Evolutionary conservation across 139 green algal species (phyloP), one percentile per base, ranked within the genome.

Genomic region (Mychonastes homosphaera): DNA sequence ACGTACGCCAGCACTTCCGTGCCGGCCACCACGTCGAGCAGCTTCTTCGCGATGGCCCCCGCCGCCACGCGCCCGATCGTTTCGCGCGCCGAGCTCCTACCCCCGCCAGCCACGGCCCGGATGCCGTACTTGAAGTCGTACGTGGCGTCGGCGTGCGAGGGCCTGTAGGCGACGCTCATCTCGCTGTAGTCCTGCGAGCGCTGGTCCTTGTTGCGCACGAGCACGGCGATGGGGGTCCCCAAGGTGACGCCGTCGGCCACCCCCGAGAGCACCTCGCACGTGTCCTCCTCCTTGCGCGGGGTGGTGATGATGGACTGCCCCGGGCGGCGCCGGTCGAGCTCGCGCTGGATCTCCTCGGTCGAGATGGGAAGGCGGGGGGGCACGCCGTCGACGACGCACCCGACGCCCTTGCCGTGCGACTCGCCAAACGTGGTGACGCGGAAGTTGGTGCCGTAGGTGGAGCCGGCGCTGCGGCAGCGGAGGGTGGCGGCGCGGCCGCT

Each of bases 111-210:
- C 3, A 97, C 76, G 6, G 92, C 91, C 2, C 92, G 75, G 46
- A 97, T 95, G 65, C 92, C 92, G 70, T 98, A 99, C 74, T 99
- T 99, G 74, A 95, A 93, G 68, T 99, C 92, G 66, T 99, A 99
- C 0, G 92, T 98, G 8, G 92, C 91, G 69, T 98, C 92, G 15
- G 92, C 90, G 64, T 99, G 92, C 2, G 81, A 94, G 6, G 92
- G 92, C 19, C 78, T 57, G 74, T 98, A 98, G 3, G 87, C 86
- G 30, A 91, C 78, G 51, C 76, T 64, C 84, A 93, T 93, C 62
- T 96, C 86, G 21, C 45, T 74, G 68, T 94, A 96, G 68, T 95
- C 85, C 19, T 72, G 29, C 2, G 66, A 82, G 45, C 84, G 76
- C 63, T 97, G 90, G 71, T 97, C 87, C 61, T 92, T 95, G 81